Conservation (phyloP, 176 grass and related monocot species). For the Juncus effusus region DNA sequence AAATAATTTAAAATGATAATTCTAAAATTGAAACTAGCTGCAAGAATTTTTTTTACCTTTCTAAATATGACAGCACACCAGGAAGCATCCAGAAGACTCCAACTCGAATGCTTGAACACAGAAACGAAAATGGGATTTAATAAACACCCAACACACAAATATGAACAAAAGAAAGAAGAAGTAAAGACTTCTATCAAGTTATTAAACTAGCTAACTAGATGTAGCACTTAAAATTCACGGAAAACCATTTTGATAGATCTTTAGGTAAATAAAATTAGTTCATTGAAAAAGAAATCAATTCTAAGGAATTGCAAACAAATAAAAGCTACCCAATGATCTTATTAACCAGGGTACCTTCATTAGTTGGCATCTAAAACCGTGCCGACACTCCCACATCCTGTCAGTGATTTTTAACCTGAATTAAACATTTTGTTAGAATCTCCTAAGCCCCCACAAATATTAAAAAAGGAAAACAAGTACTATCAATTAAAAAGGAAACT, state of each 20-base stretch:
- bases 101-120: slow-evolving; percentile 57
- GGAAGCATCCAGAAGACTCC: slow-evolving; percentile 48
- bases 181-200: too few species aligned
- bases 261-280: slow-evolving; percentile 9
- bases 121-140: slow-evolving; percentile 55
- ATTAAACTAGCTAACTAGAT: too few species aligned
- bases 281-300: slow-evolving; percentile 22
- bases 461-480: slow-evolving; percentile 20
- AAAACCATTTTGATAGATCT: slow-evolving; percentile 1
- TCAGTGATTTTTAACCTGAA: slow-evolving; percentile 81
- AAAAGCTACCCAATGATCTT: slow-evolving; percentile 70
- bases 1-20: not conserved
- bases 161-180: slow-evolving; percentile 7
- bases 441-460: slow-evolving; percentile 31
- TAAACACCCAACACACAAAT: slow-evolving; percentile 28
- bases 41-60: slow-evolving; percentile 50
- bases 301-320: slow-evolving; percentile 35
- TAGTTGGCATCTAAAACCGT: slow-evolving; percentile 78
- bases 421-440: slow-evolving; percentile 73
- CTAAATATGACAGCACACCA: slow-evolving; percentile 35
- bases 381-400: slow-evolving; percentile 56
- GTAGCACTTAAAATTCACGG: too few species aligned
- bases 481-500: not conserved
- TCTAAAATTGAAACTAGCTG: slow-evolving; percentile 1
- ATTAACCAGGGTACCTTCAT: slow-evolving; percentile 92